Conservation (phyloP, 345 rosid species). For the Acer campestre region DNA sequence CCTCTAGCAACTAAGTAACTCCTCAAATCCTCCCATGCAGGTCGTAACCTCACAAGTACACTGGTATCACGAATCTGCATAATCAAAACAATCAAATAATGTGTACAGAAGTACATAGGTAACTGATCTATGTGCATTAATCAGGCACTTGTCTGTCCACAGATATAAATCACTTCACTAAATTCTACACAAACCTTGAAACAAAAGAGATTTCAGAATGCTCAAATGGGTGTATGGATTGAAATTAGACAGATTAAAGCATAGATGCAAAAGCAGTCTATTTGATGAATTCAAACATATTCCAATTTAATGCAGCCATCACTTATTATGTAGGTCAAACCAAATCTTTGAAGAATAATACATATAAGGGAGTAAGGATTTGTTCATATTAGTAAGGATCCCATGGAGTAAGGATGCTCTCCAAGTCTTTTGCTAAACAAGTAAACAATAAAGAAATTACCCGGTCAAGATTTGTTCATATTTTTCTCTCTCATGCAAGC, state of each 20-base stretch:
- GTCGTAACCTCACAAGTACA: slow-evolving; percentile 97
- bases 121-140: background rate
- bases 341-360: background rate
- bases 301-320: background rate
- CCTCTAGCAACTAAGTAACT: slow-evolving; percentile 92
- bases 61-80: slow-evolving; percentile 94
- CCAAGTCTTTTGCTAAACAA: too few species aligned
- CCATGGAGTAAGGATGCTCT: too few species aligned
- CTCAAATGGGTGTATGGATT: background rate
- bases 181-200: background rate
- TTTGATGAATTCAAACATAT: background rate
- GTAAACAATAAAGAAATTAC: too few species aligned
- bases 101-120: background rate
- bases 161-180: background rate
- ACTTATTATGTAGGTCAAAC: background rate
- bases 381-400: too few species aligned
- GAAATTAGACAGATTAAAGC: background rate
- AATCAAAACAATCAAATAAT: slow-evolving; percentile 25
- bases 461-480: too few species aligned
- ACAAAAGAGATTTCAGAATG: background rate
- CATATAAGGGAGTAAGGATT: background rate
- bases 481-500: too few species aligned
- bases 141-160: background rate
- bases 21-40: slow-evolving; percentile 98
- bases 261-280: background rate